Evolutionary conservation across 2,329 filamentous ascomycete genomes (phyloP).

Genomic region (Alternaria sp.): DNA sequence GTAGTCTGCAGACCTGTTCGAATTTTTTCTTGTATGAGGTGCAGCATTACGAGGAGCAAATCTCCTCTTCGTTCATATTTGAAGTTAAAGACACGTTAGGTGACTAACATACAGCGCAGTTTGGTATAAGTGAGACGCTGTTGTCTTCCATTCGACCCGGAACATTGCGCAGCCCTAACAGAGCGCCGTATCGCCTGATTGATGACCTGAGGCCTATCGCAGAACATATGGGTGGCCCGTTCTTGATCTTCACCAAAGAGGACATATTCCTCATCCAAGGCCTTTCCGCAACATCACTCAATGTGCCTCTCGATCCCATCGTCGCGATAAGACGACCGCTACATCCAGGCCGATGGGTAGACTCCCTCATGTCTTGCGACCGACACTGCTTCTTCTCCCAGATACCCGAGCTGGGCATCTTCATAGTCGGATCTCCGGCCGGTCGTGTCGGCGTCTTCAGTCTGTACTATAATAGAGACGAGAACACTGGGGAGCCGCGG

Average conservation of each 20-base stretch:
- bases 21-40: background rate
- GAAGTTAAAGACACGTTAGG: background rate
- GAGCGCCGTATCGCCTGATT: background rate
- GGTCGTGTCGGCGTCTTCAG: constrained; percentile 69
- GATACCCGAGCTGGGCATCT: constrained; percentile 73
- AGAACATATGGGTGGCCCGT: constrained; percentile 25
- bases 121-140: background rate
- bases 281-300: constrained; percentile 21
- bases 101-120: background rate
- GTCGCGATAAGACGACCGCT: constrained; percentile 48
- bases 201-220: background rate
- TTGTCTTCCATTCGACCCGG: background rate
- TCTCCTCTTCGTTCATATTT: background rate
- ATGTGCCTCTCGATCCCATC: constrained; percentile 19
- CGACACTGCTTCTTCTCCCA: constrained; percentile 68
- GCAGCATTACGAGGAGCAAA: background rate
- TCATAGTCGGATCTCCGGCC: constrained; percentile 70
- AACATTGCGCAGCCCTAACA: background rate
- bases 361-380: constrained; percentile 38
- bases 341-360: constrained; percentile 9
- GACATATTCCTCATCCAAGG: constrained; percentile 54
- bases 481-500: constrained; percentile 47
- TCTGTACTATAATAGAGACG: constrained; percentile 54
- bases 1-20: background rate
- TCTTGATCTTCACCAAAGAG: constrained; percentile 52